A percentile compares a stretch with the other conserved stretches of the same genome.
phyloP scores from a whole-genome alignment of 495 filamentous ascomycete genomes.

The Neurospora sp. region DNA sequence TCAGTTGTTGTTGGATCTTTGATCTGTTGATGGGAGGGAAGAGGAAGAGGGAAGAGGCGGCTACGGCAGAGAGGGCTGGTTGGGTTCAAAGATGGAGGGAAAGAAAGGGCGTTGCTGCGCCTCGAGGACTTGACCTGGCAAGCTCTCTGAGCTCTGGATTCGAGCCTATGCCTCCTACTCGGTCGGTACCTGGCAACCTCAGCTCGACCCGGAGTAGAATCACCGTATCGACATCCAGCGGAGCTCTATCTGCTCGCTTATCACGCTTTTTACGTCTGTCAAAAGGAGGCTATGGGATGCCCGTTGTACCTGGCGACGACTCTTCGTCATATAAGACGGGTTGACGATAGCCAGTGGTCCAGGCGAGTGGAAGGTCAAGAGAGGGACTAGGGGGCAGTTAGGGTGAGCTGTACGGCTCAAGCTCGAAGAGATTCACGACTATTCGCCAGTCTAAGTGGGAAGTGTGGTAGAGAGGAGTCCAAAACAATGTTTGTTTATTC shows the following conservation, averaged over 20 bases:
- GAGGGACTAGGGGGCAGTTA: background rate
- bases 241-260: background rate
- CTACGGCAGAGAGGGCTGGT: background rate
- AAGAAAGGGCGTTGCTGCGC: too few relatives aligned
- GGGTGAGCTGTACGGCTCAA: background rate
- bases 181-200: background rate
- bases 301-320: background rate
- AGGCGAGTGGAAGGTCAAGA: background rate
- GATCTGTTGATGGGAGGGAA: conserved; percentile 1
- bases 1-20: conserved; percentile 84
- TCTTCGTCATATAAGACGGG: background rate
- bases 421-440: background rate
- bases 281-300: background rate
- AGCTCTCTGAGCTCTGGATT: too few relatives aligned
- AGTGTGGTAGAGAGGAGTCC: background rate
- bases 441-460: background rate
- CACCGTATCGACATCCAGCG: background rate
- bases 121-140: too few relatives aligned
- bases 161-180: background rate
- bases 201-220: background rate
- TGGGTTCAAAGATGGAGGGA: too few relatives aligned
- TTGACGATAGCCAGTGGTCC: background rate
- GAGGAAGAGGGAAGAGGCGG: too few relatives aligned
- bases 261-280: background rate
- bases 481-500: background rate